phyloP scores from a whole-genome alignment of 2,329 filamentous ascomycete genomes.

The Dothistroma septosporum region DNA sequence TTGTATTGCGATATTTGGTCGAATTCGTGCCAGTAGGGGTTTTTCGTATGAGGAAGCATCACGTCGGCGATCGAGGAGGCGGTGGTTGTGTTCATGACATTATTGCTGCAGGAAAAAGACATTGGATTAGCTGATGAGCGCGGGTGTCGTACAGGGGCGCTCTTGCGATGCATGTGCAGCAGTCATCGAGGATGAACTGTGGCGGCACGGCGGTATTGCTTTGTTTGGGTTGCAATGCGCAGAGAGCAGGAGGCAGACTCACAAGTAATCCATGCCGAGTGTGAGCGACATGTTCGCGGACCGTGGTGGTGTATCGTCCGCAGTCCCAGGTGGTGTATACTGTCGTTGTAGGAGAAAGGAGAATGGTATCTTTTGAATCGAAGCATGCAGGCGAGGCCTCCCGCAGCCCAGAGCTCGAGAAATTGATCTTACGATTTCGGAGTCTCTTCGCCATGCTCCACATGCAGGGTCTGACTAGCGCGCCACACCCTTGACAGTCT shows the following conservation, averaged over 20 bases:
- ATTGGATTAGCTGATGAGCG: conserved; percentile 1
- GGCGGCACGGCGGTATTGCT: background rate
- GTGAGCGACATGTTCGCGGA: conserved; percentile 21
- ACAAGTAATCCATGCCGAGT: conserved; percentile 29
- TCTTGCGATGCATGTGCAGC: background rate
- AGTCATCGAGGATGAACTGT: background rate
- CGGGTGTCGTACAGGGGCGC: background rate
- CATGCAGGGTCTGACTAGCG: background rate
- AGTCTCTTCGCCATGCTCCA: background rate
- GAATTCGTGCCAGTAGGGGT: conserved; percentile 63
- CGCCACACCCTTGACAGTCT: background rate
- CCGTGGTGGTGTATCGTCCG: background rate
- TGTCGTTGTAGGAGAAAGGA: background rate
- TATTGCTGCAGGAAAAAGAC: conserved; percentile 19
- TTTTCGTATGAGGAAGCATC: conserved; percentile 41
- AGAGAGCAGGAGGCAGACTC: conserved; percentile 8
- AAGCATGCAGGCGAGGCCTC: background rate
- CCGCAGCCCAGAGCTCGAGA: background rate
- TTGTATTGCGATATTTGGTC: conserved; percentile 67
- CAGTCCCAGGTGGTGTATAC: background rate
- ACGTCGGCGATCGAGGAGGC: conserved; percentile 33
- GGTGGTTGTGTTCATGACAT: conserved; percentile 26
- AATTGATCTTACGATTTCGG: background rate
- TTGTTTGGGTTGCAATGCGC: no score
- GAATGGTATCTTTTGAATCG: background rate